Evolutionary conservation across 129 eudicot species (phyloP).

Genomic region (Flaveria sonorensis): DNA sequence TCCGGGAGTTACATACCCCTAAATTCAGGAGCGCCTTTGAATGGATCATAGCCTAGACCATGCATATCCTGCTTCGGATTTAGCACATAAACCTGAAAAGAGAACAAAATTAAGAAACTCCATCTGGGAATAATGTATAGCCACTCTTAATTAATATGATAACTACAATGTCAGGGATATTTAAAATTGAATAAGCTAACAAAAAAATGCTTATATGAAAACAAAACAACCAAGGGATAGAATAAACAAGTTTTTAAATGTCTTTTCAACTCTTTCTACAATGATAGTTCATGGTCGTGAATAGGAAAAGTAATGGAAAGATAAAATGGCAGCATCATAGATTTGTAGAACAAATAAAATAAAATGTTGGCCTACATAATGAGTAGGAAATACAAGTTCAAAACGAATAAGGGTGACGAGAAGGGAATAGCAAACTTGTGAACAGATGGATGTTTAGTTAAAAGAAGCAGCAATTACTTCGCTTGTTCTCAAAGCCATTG

Average conservation of each 20-base stretch:
- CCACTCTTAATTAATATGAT: background rate
- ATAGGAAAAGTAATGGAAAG: slow-evolving; percentile 1
- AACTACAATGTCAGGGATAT: slow-evolving; percentile 6
- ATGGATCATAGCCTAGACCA: slow-evolving; percentile 97
- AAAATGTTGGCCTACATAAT: background rate
- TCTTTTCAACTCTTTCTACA: background rate
- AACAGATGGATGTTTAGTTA: background rate
- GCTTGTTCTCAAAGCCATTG: background rate
- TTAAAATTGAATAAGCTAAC: background rate
- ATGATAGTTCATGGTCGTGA: background rate
- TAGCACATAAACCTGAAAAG: slow-evolving; percentile 70
- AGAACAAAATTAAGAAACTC: slow-evolving; percentile 13
- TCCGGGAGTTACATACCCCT: slow-evolving; percentile 62
- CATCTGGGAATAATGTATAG: background rate
- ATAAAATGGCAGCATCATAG: background rate
- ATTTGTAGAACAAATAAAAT: background rate
- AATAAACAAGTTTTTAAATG: background rate
- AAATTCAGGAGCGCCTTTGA: slow-evolving; percentile 93
- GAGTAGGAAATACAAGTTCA: background rate
- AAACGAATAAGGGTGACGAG: background rate
- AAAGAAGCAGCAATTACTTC: background rate
- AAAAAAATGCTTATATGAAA: slow-evolving; percentile 1
- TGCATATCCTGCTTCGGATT: slow-evolving; percentile 91
- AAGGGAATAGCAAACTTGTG: background rate
- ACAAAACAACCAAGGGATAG: slow-evolving; percentile 13